Conservation (phyloP, 129 eudicot genomes). For the Arctium lappa region DNA sequence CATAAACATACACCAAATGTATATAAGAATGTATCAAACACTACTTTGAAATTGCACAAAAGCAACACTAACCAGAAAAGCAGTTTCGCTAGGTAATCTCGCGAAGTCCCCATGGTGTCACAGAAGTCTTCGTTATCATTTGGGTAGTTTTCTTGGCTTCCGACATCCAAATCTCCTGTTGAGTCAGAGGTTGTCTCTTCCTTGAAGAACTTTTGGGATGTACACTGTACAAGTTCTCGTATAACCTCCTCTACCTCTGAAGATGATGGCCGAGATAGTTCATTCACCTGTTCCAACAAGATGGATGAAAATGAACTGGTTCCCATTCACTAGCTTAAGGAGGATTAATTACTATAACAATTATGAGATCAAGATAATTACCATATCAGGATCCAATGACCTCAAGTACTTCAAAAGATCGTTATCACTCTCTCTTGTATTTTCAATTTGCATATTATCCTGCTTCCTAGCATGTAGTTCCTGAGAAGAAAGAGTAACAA, state of each 20-base stretch:
- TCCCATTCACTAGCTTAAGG: neutral
- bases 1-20: neutral
- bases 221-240: slow-evolving; percentile 65
- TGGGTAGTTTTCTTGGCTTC: slow-evolving; percentile 33
- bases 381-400: slow-evolving; percentile 81
- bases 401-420: slow-evolving; percentile 70
- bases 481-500: slow-evolving; percentile 27
- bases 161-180: slow-evolving; percentile 25
- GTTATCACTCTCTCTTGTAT: slow-evolving; percentile 49
- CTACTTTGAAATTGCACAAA: slow-evolving; percentile 37
- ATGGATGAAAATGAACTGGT: neutral
- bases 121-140: slow-evolving; percentile 35
- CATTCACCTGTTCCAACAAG: slow-evolving; percentile 60
- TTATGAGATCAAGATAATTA: slow-evolving; percentile 20
- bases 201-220: slow-evolving; percentile 48
- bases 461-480: slow-evolving; percentile 59
- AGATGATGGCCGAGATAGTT: slow-evolving; percentile 83
- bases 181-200: slow-evolving; percentile 39
- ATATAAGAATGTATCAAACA: neutral
- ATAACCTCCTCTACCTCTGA: slow-evolving; percentile 88
- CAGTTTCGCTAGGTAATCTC: slow-evolving; percentile 91
- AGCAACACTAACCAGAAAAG: slow-evolving; percentile 89
- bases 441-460: slow-evolving; percentile 58
- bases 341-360: neutral
- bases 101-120: slow-evolving; percentile 64